Evolutionary conservation across 306 rosid genomes (phyloP), one percentile per base, ranked within the genome.

Genomic region (Ormosia emarginata): DNA sequence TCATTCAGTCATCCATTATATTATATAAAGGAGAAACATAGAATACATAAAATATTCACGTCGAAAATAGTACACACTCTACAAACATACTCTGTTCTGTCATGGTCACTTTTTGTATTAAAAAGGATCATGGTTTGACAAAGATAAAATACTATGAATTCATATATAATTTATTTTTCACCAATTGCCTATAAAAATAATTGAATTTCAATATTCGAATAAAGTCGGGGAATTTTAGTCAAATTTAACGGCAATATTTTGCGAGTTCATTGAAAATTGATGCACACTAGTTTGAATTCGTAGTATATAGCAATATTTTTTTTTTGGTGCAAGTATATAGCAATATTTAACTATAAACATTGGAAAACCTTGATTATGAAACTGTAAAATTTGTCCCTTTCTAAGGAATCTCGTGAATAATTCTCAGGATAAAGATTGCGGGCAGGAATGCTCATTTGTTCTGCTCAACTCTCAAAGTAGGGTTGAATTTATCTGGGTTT

Each of bases 391-490:
- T 58, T 71, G 70, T n/a, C 68, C 1, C 56, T 67, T 67, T 67
- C 30, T 57, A 15, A 18, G 70, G 61, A 75, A 58, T 82, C 78
- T 58, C 66, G 77, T 58, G 85, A 82, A 59, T 41, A 41, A 65
- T 17, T 64, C 40, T 49, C 74, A 36, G 41, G 17, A 34, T 17
- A 44, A 15, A 67, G 53, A 43, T 5, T 39, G 65, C 52, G 6
- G 52, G 53, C 18, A 63, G 63, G 53, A 41, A 9, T 39, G 15
- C 15, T 47, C 17, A 10, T 46, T 46, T 46, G 52, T 49, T 13
- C 15, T 13, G 2, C 1, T 9, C n/a, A 47, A 47, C 15, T 49
- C 6, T 49, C 34, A 15, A 34, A 29, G 62, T 10, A n/a, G 8
- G n/a, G 46, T 32, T n/a, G 76, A 49, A 50, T 2, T 13, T 71